Evolutionary conservation across 805 yeast species (phyloP), one percentile per base, ranked within the genome.

Genomic region (Sugiyamaella marilandica): DNA sequence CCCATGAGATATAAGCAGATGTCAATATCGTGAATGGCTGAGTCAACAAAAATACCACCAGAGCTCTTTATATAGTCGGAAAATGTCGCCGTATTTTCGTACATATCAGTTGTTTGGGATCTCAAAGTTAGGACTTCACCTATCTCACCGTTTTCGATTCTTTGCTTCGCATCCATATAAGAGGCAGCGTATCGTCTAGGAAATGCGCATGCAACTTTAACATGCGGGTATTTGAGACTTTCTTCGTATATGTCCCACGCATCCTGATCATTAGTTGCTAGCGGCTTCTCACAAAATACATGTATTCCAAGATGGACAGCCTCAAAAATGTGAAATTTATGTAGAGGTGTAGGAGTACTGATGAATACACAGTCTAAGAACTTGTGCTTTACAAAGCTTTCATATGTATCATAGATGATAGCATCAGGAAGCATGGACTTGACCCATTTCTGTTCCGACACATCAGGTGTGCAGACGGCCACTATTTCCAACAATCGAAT

Each of bases 11-110:
- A 60, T 29, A 59, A 43, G 33, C 57, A 48, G 19, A 43, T 49
- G 29, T 60, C 63, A 18, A 59, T 55, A 34, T 57, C 63, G 44
- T 59, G 63, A 19, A 59, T 58, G 18, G 37, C 44, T 39, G 39
- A 45, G 47, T 60, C 63, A 16, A 59, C 57, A 41, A 60, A 58
- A 24, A 60, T 60, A 13, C 64, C 47, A 4, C 43, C 43, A 4
- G 24, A 14, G 13, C 24, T 16, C 24, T 51, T 49, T 45, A 56
- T 46, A 45, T 57, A 59, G 32, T 52, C 46, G 41, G 43, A 10
- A 32, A 59, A 52, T 41, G 34, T 49, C 2, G 57, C 53, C 5
- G 36, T 36, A 4, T 26, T 18, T 34, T 47, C 37, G 9, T 29
- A 29, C 45, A 37, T 43, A 31, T 57, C 62, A 7, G 58, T 44